A percentile compares a stretch with the other conserved stretches of the same genome.
Conservation (phyloP, 2,329 filamentous ascomycete genomes). For the Colletotrichum sp. region DNA sequence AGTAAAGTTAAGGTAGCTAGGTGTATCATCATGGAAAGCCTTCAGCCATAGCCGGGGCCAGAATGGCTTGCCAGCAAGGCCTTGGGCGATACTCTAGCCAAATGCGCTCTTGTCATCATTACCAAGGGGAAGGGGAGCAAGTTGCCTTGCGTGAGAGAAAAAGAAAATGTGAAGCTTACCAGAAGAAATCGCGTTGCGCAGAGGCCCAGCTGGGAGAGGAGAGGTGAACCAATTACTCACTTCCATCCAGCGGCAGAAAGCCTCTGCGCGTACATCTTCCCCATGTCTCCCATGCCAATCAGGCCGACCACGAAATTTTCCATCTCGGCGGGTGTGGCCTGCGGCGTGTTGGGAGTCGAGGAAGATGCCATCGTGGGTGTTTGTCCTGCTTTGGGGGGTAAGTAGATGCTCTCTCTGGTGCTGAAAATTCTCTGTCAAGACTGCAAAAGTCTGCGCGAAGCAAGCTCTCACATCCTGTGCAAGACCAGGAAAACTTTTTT, state of each 20-base stretch:
- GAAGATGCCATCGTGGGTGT: slow-evolving; percentile 16
- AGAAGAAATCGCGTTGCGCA: slow-evolving; percentile 23
- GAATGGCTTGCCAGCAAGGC: slow-evolving; percentile 72
- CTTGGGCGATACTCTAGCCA: slow-evolving; percentile 95
- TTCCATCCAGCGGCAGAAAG: slow-evolving; percentile 95
- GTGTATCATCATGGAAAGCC: slow-evolving; percentile 96
- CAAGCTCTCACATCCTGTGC: slow-evolving; percentile 23
- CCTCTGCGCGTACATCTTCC: slow-evolving; percentile 93
- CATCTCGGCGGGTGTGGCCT: slow-evolving; percentile 50
- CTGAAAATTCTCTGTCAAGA: not conserved
- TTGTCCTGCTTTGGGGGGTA: not conserved
- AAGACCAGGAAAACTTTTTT: not conserved
- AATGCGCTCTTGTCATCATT: slow-evolving; percentile 99
- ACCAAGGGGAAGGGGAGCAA: slow-evolving; percentile 25
- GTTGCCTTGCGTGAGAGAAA: not conserved
- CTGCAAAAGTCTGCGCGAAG: slow-evolving; percentile 15
- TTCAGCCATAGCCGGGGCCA: slow-evolving; percentile 67
- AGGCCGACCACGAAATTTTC: slow-evolving; percentile 83
- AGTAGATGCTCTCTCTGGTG: not conserved
- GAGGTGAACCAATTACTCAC: slow-evolving; percentile 53
- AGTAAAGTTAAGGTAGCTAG: slow-evolving; percentile 91
- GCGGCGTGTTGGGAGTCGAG: not conserved
- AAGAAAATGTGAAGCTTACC: slow-evolving; percentile 39
- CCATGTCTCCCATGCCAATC: slow-evolving; percentile 99
- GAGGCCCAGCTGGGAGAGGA: slow-evolving; percentile 2